phyloP scores from a whole-genome alignment of 2,329 filamentous ascomycete species.

The Byssochlamys sp. region DNA sequence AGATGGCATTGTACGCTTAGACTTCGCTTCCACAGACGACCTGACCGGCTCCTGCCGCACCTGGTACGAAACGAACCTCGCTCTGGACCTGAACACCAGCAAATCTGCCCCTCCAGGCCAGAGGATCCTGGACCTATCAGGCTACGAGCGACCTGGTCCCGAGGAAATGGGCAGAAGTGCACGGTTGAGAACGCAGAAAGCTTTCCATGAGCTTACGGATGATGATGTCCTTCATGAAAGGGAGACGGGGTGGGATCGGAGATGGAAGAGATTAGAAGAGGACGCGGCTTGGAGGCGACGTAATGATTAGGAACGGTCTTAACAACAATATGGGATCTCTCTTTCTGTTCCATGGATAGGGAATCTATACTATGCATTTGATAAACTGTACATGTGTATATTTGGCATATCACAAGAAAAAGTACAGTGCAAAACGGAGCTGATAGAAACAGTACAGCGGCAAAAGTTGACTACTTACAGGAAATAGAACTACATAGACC shows the following conservation, averaged over 20 bases:
- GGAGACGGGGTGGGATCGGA: constrained; percentile 28
- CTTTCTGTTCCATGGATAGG: background rate
- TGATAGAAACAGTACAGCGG: background rate
- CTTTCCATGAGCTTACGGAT: constrained; percentile 14
- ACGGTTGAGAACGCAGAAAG: constrained; percentile 26
- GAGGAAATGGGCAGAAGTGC: constrained; percentile 22
- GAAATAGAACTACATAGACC: background rate
- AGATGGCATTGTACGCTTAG: constrained; percentile 33
- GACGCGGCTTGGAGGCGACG: constrained; percentile 21
- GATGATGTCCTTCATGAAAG: constrained; percentile 13
- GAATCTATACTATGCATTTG: background rate
- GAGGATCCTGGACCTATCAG: constrained; percentile 29
- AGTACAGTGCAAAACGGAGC: too few species aligned
- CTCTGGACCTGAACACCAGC: constrained; percentile 13
- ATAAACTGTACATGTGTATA: background rate
- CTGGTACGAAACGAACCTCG: constrained; percentile 27
- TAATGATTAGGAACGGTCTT: constrained; percentile 1
- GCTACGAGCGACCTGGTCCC: constrained; percentile 34
- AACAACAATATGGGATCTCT: too few species aligned
- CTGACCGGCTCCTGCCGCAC: constrained; percentile 17
- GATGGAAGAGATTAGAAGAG: constrained; percentile 25
- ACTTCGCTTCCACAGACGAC: constrained; percentile 38
- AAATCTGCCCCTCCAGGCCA: constrained; percentile 6
- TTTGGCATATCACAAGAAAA: too few species aligned
- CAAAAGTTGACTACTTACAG: background rate